Evolutionary conservation across 768 basidiomycete genomes (phyloP).

Genomic region (Naganishia randhawae): DNA sequence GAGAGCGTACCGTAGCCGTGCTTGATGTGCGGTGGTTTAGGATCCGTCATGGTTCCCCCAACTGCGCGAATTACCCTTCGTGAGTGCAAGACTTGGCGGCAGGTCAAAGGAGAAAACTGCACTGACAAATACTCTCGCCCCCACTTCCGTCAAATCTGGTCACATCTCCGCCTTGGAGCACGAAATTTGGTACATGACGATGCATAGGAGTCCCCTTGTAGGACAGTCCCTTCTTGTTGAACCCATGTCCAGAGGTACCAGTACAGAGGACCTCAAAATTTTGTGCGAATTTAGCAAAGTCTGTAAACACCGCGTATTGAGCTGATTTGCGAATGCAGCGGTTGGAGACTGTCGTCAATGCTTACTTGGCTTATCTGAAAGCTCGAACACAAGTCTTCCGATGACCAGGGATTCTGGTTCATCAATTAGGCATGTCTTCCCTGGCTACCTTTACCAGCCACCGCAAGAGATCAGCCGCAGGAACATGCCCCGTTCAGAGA

Average conservation of each 20-base stretch:
- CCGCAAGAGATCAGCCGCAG: neutral
- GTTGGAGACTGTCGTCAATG: slow-evolving; percentile 39
- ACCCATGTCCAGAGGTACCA: slow-evolving; percentile 55
- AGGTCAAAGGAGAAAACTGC: slow-evolving; percentile 3
- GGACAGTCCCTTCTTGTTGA: slow-evolving; percentile 55
- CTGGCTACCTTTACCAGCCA: slow-evolving; percentile 16
- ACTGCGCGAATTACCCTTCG: slow-evolving; percentile 53
- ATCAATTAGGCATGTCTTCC: slow-evolving; percentile 23
- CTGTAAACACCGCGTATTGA: slow-evolving; percentile 48
- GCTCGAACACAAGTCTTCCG: slow-evolving; percentile 30
- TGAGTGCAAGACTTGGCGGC: neutral
- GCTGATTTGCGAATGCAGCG: neutral
- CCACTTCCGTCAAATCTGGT: slow-evolving; percentile 59
- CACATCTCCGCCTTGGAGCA: slow-evolving; percentile 60
- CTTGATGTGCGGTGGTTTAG: slow-evolving; percentile 54
- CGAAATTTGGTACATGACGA: slow-evolving; percentile 56
- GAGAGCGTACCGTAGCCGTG: slow-evolving; percentile 55
- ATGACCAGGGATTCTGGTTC: slow-evolving; percentile 27
- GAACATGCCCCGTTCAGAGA: neutral
- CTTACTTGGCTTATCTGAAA: slow-evolving; percentile 34
- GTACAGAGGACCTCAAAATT: slow-evolving; percentile 58
- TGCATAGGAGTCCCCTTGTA: slow-evolving; percentile 56
- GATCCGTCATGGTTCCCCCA: slow-evolving; percentile 59
- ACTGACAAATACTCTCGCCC: slow-evolving; percentile 55
- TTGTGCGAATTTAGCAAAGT: slow-evolving; percentile 55